Percentiles rank a stretch among this genome's conserved stretches.
Conservation (phyloP, 129 eudicot genomes). For the Calendula officinalis region DNA sequence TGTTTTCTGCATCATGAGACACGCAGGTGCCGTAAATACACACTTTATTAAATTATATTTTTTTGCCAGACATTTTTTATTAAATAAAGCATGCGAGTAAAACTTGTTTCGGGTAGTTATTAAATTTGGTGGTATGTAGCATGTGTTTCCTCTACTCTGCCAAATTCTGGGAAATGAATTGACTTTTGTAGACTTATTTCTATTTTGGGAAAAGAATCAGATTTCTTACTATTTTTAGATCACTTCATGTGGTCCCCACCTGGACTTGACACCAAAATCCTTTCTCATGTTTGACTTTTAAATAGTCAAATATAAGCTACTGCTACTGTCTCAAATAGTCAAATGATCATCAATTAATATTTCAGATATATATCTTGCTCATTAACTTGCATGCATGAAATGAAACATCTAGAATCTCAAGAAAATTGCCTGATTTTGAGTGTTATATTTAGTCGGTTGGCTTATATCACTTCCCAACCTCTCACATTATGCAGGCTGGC, state of each 20-base stretch:
- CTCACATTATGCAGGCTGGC: slow-evolving; percentile 20
- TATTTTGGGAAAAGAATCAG: slow-evolving; percentile 15
- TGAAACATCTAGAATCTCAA: background rate
- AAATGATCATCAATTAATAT: too few species aligned
- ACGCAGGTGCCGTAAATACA: background rate
- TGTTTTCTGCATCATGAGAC: slow-evolving; percentile 13
- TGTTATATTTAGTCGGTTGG: background rate
- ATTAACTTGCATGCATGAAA: background rate
- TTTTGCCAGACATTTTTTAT: background rate
- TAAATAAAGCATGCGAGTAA: background rate
- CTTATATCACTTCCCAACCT: slow-evolving; percentile 2
- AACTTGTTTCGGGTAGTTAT: too few species aligned
- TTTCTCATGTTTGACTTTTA: slow-evolving; percentile 13
- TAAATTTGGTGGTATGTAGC: too few species aligned
- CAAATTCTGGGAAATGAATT: slow-evolving; percentile 21
- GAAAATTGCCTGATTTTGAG: background rate
- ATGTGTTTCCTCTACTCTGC: background rate
- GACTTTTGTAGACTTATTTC: slow-evolving; percentile 24
- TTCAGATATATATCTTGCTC: background rate
- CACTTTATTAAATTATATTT: background rate
- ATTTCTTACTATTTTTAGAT: slow-evolving; percentile 4
- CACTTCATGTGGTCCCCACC: slow-evolving; percentile 4
- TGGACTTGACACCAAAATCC: slow-evolving; percentile 5
- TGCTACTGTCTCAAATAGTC: too few species aligned
- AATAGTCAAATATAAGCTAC: background rate